Evolutionary conservation across 1,284 basidiomycete species (phyloP).

Genomic region (Ustilago hordei): DNA sequence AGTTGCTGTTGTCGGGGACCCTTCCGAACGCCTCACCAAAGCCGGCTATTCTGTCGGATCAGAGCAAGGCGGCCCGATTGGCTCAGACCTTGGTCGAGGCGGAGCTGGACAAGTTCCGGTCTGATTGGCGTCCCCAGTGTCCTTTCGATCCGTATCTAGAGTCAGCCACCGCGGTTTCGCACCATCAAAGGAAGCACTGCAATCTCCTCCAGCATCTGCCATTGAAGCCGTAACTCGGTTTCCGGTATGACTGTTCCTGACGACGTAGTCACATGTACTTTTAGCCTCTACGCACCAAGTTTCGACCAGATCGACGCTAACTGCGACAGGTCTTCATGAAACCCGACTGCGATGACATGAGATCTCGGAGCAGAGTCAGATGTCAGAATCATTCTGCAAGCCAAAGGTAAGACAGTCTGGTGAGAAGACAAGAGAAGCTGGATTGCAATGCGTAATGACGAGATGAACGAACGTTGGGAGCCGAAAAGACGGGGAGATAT

Average conservation of each 20-base stretch:
- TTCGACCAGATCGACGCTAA: not conserved
- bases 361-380: too few relatives aligned
- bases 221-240: too few relatives aligned
- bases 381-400: not conserved
- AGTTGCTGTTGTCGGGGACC: constrained; percentile 70
- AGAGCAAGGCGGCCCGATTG: constrained; percentile 9
- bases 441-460: not conserved
- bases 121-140: not conserved
- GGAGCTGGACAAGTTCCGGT: not conserved
- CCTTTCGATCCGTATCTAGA: not conserved
- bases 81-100: not conserved
- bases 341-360: too few relatives aligned
- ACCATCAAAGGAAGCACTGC: too few relatives aligned
- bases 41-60: constrained; percentile 20
- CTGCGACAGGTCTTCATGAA: too few relatives aligned
- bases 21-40: constrained; percentile 24
- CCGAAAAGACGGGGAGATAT: not conserved
- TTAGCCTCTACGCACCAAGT: not conserved
- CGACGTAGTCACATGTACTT: not conserved
- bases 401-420: not conserved
- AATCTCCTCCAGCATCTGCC: too few relatives aligned
- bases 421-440: not conserved
- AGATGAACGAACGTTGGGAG: not conserved
- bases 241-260: too few relatives aligned
- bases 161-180: too few relatives aligned